A percentile compares a stretch with the other conserved stretches of the same genome.
Conservation (phyloP, 345 rosid genomes). For the Camelina neglecta region DNA sequence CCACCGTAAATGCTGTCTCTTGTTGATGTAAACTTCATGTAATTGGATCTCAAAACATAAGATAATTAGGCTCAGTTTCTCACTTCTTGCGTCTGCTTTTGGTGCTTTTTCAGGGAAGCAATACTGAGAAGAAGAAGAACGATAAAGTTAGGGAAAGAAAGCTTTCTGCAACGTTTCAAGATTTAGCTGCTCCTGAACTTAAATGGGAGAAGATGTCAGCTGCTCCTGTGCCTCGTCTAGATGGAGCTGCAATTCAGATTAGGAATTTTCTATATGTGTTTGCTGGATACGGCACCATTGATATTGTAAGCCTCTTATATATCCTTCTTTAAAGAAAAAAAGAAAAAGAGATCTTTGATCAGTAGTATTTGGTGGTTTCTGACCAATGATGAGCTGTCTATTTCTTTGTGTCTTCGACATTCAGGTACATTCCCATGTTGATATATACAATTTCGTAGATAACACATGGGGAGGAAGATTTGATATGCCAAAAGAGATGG, state of each 20-base stretch:
- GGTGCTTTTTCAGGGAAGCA: slow-evolving; percentile 43
- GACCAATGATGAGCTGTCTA: background rate
- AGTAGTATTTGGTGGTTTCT: background rate
- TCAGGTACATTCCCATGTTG: slow-evolving; percentile 95
- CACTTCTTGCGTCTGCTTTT: background rate
- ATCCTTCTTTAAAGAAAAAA: background rate
- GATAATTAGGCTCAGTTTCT: slow-evolving; percentile 8
- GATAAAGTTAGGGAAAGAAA: slow-evolving; percentile 53
- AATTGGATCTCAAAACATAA: slow-evolving; percentile 1
- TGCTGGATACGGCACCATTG: slow-evolving; percentile 92
- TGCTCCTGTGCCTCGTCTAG: slow-evolving; percentile 95
- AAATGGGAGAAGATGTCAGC: slow-evolving; percentile 87
- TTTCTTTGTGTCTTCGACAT: background rate
- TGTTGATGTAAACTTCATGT: background rate
- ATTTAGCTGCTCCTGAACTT: slow-evolving; percentile 77
- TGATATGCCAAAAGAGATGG: slow-evolving; percentile 99
- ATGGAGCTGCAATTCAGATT: slow-evolving; percentile 93
- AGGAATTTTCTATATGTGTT: slow-evolving; percentile 75
- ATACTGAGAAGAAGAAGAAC: slow-evolving; percentile 48
- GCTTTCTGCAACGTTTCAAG: slow-evolving; percentile 90
- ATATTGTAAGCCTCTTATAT: slow-evolving; percentile 58
- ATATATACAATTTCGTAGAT: slow-evolving; percentile 78
- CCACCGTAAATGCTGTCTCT: slow-evolving; percentile 28
- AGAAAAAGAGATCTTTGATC: background rate
- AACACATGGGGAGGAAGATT: slow-evolving; percentile 90